phyloP scores from a whole-genome alignment of 2,329 filamentous ascomycete genomes.

The Epicoccum sorghinum region DNA sequence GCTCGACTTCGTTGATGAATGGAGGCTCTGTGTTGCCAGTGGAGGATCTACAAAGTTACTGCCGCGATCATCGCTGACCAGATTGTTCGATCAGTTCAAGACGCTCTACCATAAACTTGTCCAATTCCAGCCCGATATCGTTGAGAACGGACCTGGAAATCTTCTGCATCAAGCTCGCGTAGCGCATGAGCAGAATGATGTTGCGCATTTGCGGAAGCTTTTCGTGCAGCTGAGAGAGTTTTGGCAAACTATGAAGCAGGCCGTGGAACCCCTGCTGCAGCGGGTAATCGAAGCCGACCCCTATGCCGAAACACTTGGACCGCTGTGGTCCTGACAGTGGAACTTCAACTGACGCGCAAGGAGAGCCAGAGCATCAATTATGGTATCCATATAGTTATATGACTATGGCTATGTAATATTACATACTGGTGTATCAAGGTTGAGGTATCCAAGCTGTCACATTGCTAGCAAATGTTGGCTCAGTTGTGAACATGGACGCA shows the following conservation, averaged over 20 bases:
- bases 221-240: constrained; percentile 29
- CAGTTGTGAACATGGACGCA: neutral
- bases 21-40: constrained; percentile 26
- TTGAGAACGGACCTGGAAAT: constrained; percentile 19
- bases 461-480: neutral
- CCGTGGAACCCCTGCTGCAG: too few relatives aligned
- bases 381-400: too few relatives aligned
- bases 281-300: too few relatives aligned
- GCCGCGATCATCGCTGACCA: constrained; percentile 31
- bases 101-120: constrained; percentile 37
- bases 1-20: constrained; percentile 24
- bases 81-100: constrained; percentile 44
- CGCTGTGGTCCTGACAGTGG: too few relatives aligned
- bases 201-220: constrained; percentile 34
- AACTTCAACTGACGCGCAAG: too few relatives aligned
- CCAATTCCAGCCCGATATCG: constrained; percentile 19
- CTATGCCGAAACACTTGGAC: too few relatives aligned
- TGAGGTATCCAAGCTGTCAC: neutral
- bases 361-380: too few relatives aligned
- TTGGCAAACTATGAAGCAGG: constrained; percentile 12
- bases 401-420: too few relatives aligned
- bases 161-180: constrained; percentile 45
- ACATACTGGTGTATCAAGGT: too few relatives aligned
- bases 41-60: constrained; percentile 13
- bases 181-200: constrained; percentile 41